Evolutionary conservation across 1,284 basidiomycete species (phyloP).

Genomic region (Ceratorhiza oryzae-sativae): DNA sequence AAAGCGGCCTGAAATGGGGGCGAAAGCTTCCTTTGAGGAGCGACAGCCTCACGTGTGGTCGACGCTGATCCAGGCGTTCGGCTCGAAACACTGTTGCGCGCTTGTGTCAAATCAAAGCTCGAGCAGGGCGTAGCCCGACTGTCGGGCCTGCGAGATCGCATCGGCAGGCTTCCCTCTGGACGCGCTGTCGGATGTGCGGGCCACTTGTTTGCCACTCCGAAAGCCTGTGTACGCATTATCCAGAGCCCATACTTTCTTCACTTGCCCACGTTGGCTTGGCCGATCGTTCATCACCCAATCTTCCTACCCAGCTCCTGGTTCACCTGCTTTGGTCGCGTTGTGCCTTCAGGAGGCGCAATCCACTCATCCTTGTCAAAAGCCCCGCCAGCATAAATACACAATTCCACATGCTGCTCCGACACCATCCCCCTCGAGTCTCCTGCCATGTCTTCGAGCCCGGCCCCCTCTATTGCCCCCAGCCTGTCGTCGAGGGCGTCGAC

Average conservation of each 20-base stretch:
- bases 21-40: constrained; percentile 13
- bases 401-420: not conserved
- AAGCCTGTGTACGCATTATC: constrained; percentile 32
- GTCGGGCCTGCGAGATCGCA: constrained; percentile 30
- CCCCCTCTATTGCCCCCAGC: constrained; percentile 1
- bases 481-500: constrained; percentile 30
- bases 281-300: constrained; percentile 35
- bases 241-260: not conserved
- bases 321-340: constrained; percentile 12
- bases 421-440: not conserved
- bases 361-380: constrained; percentile 25
- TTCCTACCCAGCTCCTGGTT: constrained; percentile 34
- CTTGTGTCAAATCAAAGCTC: constrained; percentile 35
- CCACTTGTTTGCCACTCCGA: constrained; percentile 39
- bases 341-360: constrained; percentile 26
- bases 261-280: constrained; percentile 35
- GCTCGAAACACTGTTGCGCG: constrained; percentile 26
- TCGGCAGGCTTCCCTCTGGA: constrained; percentile 13
- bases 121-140: constrained; percentile 27
- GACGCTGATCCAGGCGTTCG: constrained; percentile 1
- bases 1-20: constrained; percentile 22
- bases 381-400: constrained; percentile 31
- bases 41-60: constrained; percentile 30
- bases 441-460: constrained; percentile 7
- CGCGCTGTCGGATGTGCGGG: constrained; percentile 32